A percentile compares a stretch with the other conserved stretches of the same genome.
These are phyloP conservation scores for Backusella luteola DNA, from an alignment of 192 early-diverging fungal species.

Conservation along the genomic window DNA sequence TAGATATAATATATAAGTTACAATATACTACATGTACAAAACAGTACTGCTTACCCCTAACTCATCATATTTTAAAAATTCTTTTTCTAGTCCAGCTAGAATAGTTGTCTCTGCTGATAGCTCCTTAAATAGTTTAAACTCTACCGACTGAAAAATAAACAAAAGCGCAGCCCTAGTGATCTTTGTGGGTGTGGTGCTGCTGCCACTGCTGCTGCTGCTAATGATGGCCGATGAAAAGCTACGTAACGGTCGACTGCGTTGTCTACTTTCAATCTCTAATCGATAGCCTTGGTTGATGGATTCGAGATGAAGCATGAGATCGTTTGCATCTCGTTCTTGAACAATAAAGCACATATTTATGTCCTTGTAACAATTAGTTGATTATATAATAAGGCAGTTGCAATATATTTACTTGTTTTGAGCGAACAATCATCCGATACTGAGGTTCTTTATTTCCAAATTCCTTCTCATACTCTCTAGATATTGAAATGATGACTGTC, in stretches of 20 bases:
- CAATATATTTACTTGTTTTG: not conserved
- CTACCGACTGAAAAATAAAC: constrained; percentile 14
- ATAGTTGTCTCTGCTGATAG: constrained; percentile 54
- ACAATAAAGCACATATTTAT: constrained; percentile 7
- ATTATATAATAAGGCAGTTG: too few relatives aligned
- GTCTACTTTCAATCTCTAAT: not conserved
- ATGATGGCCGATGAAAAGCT: constrained; percentile 7
- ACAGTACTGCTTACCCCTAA: constrained; percentile 43
- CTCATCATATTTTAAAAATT: constrained; percentile 75
- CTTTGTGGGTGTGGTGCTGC: not conserved
- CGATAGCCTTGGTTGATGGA: not conserved
- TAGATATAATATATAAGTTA: constrained; percentile 5
- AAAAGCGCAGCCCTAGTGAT: constrained; percentile 27
- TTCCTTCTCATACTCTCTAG: not conserved
- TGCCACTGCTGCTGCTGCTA: not conserved
- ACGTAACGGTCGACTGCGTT: not conserved
- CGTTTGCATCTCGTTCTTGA: constrained; percentile 8
- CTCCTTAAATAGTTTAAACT: constrained; percentile 52
- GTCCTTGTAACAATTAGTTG: not conserved
- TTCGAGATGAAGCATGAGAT: constrained; percentile 1
- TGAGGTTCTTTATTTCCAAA: not conserved
- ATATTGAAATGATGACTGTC: not conserved
- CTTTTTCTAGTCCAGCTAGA: constrained; percentile 57
- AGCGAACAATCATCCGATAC: constrained; percentile 14
- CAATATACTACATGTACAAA: too few relatives aligned